Evolutionary conservation across 1,284 basidiomycete genomes (phyloP).

Genomic region (Macrocystidia cucumis): DNA sequence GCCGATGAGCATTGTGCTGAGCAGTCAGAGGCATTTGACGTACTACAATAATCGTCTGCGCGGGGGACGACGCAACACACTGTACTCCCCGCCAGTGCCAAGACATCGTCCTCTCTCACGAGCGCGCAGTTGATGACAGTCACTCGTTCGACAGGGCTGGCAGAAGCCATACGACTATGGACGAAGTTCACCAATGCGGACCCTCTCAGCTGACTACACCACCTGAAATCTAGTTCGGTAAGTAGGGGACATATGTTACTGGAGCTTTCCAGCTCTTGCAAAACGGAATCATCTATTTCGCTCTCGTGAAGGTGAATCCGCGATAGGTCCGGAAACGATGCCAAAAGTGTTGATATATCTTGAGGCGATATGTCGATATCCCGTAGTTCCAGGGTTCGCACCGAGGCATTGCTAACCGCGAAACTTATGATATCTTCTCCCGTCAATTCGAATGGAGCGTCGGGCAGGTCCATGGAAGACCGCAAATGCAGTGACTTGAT

Average conservation of each 20-base stretch:
- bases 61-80: conserved; percentile 42
- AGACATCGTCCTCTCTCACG: conserved; percentile 46
- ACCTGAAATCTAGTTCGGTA: conserved; percentile 44
- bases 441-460: conserved; percentile 30
- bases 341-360: conserved; percentile 34
- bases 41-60: conserved; percentile 47
- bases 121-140: conserved; percentile 52
- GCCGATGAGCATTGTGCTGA: neutral
- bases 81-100: conserved; percentile 40
- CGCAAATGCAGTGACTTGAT: conserved; percentile 40
- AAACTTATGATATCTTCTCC: conserved; percentile 31
- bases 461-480: conserved; percentile 28
- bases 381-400: conserved; percentile 46
- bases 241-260: conserved; percentile 40
- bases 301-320: conserved; percentile 53
- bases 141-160: conserved; percentile 32
- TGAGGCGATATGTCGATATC: conserved; percentile 41
- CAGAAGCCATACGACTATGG: conserved; percentile 22
- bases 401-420: conserved; percentile 31
- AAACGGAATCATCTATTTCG: conserved; percentile 44
- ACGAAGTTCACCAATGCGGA: conserved; percentile 41
- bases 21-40: conserved; percentile 17
- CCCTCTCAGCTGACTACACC: conserved; percentile 54
- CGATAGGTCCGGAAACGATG: conserved; percentile 29
- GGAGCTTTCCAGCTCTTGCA: conserved; percentile 32